Percentiles rank a stretch among this genome's conserved stretches.
Conservation (phyloP, 148 eudicot species). For the Amaranthus cruentus region DNA sequence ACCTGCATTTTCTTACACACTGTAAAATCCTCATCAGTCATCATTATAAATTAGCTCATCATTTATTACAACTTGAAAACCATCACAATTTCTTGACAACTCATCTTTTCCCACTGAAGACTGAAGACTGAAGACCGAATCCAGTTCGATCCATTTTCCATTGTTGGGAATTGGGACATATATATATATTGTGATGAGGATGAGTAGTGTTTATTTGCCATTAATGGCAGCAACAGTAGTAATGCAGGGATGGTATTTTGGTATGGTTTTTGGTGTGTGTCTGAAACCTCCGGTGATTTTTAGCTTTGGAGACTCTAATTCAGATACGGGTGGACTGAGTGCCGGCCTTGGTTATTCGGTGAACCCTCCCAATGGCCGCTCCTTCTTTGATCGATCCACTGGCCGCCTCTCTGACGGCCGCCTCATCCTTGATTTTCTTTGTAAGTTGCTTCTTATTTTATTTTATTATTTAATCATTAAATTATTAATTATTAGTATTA, state of each 20-base stretch:
- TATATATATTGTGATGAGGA: background rate
- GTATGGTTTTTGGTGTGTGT: constrained; percentile 22
- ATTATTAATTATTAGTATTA: no score
- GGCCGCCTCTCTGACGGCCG: constrained; percentile 80
- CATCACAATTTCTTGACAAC: background rate
- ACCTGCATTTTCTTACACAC: background rate
- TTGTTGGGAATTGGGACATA: no score
- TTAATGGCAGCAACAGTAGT: background rate
- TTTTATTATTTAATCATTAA: background rate
- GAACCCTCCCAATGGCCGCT: constrained; percentile 56
- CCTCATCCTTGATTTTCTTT: constrained; percentile 68
- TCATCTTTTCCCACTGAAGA: background rate
- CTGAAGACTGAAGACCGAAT: no score
- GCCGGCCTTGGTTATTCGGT: constrained; percentile 56
- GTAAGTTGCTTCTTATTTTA: constrained; percentile 30
- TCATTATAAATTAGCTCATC: background rate
- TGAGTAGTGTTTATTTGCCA: background rate
- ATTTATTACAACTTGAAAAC: background rate
- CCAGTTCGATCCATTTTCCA: no score
- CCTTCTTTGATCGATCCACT: constrained; percentile 49
- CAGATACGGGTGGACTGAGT: constrained; percentile 73
- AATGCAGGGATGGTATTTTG: background rate
- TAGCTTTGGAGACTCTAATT: constrained; percentile 79
- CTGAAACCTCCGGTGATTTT: constrained; percentile 43
- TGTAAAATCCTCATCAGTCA: background rate